Evolutionary conservation across 2,329 filamentous ascomycete genomes (phyloP).

Genomic region (Cordyceps cateniannulata): DNA sequence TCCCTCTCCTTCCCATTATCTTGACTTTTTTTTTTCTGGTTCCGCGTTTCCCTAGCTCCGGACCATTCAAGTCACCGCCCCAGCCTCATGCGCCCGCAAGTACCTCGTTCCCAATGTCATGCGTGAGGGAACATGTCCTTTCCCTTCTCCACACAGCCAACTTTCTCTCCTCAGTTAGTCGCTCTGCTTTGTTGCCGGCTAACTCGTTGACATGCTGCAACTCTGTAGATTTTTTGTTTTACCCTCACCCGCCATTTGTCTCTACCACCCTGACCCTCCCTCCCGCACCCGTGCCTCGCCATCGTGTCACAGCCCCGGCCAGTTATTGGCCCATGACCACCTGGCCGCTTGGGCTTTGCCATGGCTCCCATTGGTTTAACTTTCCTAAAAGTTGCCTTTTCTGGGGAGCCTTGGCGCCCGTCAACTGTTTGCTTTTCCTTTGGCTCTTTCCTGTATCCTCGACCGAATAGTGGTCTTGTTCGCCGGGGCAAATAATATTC

Average conservation of each 20-base stretch:
- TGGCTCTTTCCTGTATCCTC: not conserved
- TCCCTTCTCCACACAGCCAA: not conserved
- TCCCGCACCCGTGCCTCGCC: not conserved
- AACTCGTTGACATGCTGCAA: not conserved
- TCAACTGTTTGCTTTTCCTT: not conserved
- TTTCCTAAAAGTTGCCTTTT: not conserved
- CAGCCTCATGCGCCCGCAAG: constrained; percentile 2
- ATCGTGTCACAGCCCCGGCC: constrained; percentile 5
- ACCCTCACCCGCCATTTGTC: not conserved
- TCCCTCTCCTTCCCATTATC: not conserved
- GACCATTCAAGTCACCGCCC: not conserved
- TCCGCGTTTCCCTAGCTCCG: not conserved
- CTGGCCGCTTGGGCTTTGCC: not conserved
- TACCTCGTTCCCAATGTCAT: constrained; percentile 1
- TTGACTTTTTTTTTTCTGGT: not conserved
- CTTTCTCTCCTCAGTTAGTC: not conserved
- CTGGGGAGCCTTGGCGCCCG: not conserved
- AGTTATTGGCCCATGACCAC: constrained; percentile 5
- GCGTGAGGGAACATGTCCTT: not conserved
- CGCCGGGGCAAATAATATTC: not conserved
- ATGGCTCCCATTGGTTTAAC: not conserved
- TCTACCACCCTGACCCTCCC: not conserved
- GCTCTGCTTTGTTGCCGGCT: not conserved
- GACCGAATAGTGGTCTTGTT: not conserved
- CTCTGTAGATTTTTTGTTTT: not conserved